A percentile compares a stretch with the other conserved stretches of the same genome.
These are phyloP conservation scores for Botryotinia globosa DNA, from an alignment of 2,329 filamentous ascomycete species.

Conservation along the genomic window DNA sequence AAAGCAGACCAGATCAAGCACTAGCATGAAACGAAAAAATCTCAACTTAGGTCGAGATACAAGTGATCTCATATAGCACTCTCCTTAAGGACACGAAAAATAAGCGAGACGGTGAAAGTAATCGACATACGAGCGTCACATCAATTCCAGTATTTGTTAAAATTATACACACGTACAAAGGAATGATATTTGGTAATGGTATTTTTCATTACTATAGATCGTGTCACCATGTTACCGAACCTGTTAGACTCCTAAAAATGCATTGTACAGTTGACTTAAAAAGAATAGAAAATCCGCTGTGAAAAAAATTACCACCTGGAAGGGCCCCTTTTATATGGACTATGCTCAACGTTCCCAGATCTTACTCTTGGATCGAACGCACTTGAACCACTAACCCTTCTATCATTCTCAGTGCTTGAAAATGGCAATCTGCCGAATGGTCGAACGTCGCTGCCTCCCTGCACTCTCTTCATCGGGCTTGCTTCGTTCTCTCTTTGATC, in stretches of 20 bases:
- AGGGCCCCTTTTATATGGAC: slow-evolving; percentile 32
- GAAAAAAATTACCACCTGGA: slow-evolving; percentile 30
- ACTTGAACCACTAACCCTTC: slow-evolving; percentile 29
- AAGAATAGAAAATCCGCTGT: background rate
- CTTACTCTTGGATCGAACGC: slow-evolving; percentile 23
- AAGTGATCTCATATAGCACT: background rate
- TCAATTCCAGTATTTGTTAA: background rate
- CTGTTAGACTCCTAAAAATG: background rate
- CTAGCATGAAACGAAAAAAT: background rate
- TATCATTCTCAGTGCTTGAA: slow-evolving; percentile 25
- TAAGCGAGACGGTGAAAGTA: slow-evolving; percentile 6
- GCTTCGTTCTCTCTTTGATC: slow-evolving; percentile 35
- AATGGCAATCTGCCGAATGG: slow-evolving; percentile 21
- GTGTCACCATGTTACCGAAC: background rate
- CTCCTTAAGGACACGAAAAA: background rate
- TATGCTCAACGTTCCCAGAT: slow-evolving; percentile 25
- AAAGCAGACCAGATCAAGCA: background rate
- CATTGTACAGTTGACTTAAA: slow-evolving; percentile 1
- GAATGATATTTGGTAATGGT: background rate
- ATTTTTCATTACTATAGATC: slow-evolving; percentile 7
- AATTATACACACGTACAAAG: background rate
- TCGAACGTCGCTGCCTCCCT: slow-evolving; percentile 23
- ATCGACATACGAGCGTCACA: background rate
- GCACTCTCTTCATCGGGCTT: slow-evolving; percentile 34
- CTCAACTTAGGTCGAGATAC: background rate